These are phyloP conservation scores for Coemansia sp. DNA, from an alignment of 192 early-diverging fungal species.

Conservation along the genomic window DNA sequence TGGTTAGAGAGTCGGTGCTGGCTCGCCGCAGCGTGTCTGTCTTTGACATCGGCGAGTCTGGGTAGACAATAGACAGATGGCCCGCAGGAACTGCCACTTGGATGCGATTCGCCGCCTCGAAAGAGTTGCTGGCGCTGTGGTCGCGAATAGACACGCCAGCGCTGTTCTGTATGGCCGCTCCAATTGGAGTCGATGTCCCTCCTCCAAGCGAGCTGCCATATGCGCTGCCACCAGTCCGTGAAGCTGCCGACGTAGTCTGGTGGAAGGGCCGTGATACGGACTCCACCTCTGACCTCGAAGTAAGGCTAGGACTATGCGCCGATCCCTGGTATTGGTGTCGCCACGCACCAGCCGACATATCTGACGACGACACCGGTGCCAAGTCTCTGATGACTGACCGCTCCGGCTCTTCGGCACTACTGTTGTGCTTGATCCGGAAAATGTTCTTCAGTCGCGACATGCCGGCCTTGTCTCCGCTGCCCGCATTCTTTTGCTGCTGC, in stretches of 20 bases:
- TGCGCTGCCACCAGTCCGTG: constrained; percentile 3
- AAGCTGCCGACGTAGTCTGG: background rate
- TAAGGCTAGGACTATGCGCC: constrained; percentile 15
- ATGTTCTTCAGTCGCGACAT: constrained; percentile 54
- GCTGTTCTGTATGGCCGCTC: constrained; percentile 17
- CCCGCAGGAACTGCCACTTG: constrained; percentile 52
- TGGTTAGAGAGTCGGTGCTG: constrained; percentile 41
- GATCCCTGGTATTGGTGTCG: constrained; percentile 10
- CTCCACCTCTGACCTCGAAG: constrained; percentile 8
- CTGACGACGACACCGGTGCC: background rate
- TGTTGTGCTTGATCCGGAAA: constrained; percentile 39
- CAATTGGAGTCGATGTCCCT: background rate
- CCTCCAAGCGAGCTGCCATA: constrained; percentile 7
- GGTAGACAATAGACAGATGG: constrained; percentile 55
- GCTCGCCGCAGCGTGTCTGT: constrained; percentile 44
- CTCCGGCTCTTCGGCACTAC: constrained; percentile 11
- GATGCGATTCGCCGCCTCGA: constrained; percentile 21
- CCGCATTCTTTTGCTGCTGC: constrained; percentile 12
- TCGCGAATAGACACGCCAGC: constrained; percentile 1
- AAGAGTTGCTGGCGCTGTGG: background rate
- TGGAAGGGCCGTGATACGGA: background rate
- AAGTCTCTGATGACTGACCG: background rate
- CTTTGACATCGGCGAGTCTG: constrained; percentile 58
- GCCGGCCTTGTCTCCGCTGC: constrained; percentile 44
- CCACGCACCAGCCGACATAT: background rate